Percentiles rank a stretch among this genome's conserved stretches.
Evolutionary conservation across 345 rosid species (phyloP).

Genomic region (Raphanus raphanistrum): DNA sequence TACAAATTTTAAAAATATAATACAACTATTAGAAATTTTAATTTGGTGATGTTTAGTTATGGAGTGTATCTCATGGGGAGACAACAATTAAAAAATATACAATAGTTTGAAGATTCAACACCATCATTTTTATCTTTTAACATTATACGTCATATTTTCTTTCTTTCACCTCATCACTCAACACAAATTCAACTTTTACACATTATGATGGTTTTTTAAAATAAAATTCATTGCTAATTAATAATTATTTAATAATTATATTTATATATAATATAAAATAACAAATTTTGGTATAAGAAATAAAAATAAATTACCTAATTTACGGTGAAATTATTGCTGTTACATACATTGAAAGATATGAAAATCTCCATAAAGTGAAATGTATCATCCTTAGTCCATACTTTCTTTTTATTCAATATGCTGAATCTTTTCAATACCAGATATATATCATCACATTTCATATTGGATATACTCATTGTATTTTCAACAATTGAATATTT

Average conservation of each 20-base stretch:
- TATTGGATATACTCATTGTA: too few species aligned
- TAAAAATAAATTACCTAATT: too few species aligned
- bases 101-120: background rate
- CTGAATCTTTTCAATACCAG: background rate
- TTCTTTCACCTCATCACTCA: background rate
- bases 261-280: too few species aligned
- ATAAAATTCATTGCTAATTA: too few species aligned
- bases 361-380: background rate
- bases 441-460: background rate
- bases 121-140: background rate
- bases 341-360: background rate
- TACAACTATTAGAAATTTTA: background rate
- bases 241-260: too few species aligned
- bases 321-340: background rate
- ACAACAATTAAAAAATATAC: background rate
- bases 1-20: too few species aligned
- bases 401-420: background rate
- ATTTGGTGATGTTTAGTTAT: background rate
- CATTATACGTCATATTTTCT: too few species aligned
- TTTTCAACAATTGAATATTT: background rate
- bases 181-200: background rate
- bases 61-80: background rate
- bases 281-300: background rate
- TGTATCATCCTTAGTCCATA: background rate
- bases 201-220: too few species aligned